Evolutionary conservation across 768 basidiomycete genomes (phyloP).

Genomic region (Hysterangium stoloniferum): DNA sequence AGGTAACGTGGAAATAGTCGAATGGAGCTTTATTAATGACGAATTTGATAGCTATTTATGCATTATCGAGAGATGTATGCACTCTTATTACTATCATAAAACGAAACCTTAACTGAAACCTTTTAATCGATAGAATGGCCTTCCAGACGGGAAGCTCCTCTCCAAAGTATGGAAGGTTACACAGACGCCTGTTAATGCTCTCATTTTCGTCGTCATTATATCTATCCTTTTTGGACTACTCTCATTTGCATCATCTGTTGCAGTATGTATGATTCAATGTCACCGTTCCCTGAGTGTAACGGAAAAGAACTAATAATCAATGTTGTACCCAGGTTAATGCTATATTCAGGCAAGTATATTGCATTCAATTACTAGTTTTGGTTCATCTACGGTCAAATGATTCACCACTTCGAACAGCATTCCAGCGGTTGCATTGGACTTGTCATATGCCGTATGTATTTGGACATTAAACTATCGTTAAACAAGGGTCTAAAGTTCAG

Average conservation of each 20-base stretch:
- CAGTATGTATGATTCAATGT: constrained; percentile 6
- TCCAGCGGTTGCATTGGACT: constrained; percentile 16
- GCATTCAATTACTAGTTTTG: too few relatives aligned
- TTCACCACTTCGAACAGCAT: too few relatives aligned
- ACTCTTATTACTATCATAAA: too few relatives aligned
- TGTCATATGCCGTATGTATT: constrained; percentile 11
- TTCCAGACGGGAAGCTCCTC: constrained; percentile 14
- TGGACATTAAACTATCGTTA: not conserved
- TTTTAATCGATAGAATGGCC: constrained; percentile 14
- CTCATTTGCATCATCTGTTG: constrained; percentile 16
- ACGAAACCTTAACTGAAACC: too few relatives aligned
- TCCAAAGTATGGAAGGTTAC: constrained; percentile 16
- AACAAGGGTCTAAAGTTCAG: not conserved
- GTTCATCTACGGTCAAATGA: too few relatives aligned
- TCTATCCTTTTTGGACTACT: constrained; percentile 14
- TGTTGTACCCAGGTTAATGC: constrained; percentile 18
- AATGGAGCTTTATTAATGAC: too few relatives aligned
- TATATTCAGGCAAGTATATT: not conserved
- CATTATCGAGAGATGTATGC: constrained; percentile 12
- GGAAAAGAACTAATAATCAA: constrained; percentile 14
- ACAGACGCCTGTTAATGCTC: constrained; percentile 15
- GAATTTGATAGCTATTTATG: constrained; percentile 10
- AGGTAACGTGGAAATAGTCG: too few relatives aligned
- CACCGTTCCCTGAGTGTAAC: not conserved
- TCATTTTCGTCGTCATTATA: constrained; percentile 15